These are phyloP conservation scores for Macrophomina phaseolina DNA, from an alignment of 2,329 filamentous ascomycete genomes.

Conservation along the genomic window DNA sequence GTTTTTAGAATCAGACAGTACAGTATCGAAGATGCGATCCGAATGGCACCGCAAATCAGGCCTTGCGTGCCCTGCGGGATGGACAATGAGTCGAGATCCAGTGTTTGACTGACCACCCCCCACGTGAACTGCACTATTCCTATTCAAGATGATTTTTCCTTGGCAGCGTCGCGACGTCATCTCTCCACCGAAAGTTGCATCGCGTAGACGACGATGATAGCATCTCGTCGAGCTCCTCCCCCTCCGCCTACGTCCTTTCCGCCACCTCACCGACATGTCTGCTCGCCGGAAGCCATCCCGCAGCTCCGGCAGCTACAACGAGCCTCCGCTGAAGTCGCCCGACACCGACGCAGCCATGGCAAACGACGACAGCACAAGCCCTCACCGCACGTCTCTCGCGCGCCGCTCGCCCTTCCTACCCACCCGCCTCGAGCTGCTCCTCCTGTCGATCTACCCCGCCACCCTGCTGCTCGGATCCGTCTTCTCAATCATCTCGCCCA, in stretches of 20 bases:
- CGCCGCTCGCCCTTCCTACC: slow-evolving; percentile 67
- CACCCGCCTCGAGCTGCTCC: slow-evolving; percentile 68
- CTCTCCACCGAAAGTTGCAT: not conserved
- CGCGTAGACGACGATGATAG: not conserved
- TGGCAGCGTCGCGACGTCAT: slow-evolving; percentile 14
- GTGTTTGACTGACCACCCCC: no score
- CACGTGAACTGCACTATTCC: no score
- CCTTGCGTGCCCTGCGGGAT: slow-evolving; percentile 1
- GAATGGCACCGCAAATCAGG: not conserved
- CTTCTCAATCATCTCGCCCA: slow-evolving; percentile 79
- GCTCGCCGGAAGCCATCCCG: slow-evolving; percentile 19
- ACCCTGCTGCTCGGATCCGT: slow-evolving; percentile 82
- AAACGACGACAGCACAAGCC: slow-evolving; percentile 21
- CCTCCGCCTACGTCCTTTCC: not conserved
- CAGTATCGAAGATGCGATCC: not conserved
- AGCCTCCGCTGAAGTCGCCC: slow-evolving; percentile 1
- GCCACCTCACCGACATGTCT: slow-evolving; percentile 9
- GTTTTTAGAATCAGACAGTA: slow-evolving; percentile 2
- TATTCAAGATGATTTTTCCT: not conserved
- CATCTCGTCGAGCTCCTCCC: not conserved
- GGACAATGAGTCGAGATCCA: not conserved
- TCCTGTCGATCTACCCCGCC: slow-evolving; percentile 74
- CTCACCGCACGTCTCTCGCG: slow-evolving; percentile 34
- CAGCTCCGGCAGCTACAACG: slow-evolving; percentile 26
- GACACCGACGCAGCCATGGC: not conserved